Conservation (phyloP, 208 protist species). For the Endotrypanum monterogeii region DNA sequence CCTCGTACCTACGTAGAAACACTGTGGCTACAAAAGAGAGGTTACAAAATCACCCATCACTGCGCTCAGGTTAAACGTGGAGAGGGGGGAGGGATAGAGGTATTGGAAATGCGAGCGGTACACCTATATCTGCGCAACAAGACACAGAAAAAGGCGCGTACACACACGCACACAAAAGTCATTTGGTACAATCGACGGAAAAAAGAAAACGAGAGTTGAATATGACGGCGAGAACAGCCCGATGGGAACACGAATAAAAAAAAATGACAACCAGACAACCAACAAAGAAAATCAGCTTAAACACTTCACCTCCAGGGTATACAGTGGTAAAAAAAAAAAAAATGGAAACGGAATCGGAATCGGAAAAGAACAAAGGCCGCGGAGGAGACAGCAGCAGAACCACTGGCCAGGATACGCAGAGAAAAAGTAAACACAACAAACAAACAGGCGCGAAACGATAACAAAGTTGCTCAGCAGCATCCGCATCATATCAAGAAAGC, state of each 20-base stretch:
- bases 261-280: neutral
- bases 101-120: too few species aligned
- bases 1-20: too few species aligned
- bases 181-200: too few species aligned
- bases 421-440: neutral
- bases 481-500: neutral
- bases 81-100: too few species aligned
- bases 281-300: neutral
- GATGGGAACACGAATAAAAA: too few species aligned
- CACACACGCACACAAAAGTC: too few species aligned
- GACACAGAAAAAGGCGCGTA: too few species aligned
- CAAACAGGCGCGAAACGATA: neutral
- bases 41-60: too few species aligned
- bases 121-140: too few species aligned
- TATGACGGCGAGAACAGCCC: too few species aligned
- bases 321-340: neutral
- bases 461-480: neutral
- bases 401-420: conserved; percentile 1
- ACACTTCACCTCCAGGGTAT: neutral
- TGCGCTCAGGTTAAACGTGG: too few species aligned
- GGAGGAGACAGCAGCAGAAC: conserved; percentile 11
- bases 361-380: neutral
- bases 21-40: too few species aligned
- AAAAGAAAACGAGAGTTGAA: neutral
- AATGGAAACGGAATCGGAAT: neutral